A percentile compares a stretch with the other conserved stretches of the same genome.
phyloP scores from a whole-genome alignment of 2,329 filamentous ascomycete species.

The Venturia effusa region DNA sequence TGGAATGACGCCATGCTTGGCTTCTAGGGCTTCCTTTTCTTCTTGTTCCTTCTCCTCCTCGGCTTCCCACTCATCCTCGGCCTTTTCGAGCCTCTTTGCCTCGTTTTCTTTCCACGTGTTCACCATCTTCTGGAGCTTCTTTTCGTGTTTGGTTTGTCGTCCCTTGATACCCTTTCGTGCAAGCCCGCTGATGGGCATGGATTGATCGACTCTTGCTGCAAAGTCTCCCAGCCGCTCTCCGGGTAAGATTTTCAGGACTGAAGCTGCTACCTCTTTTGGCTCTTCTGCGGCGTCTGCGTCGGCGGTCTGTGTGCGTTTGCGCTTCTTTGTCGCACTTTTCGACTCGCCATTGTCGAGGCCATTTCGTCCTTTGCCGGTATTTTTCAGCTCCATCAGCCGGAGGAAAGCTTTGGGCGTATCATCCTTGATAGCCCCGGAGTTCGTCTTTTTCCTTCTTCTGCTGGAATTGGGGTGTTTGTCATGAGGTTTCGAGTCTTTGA shows the following conservation, averaged over 20 bases:
- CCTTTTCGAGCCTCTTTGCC: slow-evolving; percentile 52
- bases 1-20: slow-evolving; percentile 52
- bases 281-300: slow-evolving; percentile 18
- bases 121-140: slow-evolving; percentile 55
- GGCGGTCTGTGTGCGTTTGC: slow-evolving; percentile 28
- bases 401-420: slow-evolving; percentile 85
- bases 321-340: slow-evolving; percentile 30
- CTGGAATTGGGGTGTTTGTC: slow-evolving; percentile 18
- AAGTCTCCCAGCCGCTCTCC: slow-evolving; percentile 80
- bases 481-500: slow-evolving; percentile 18
- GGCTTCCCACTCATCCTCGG: slow-evolving; percentile 64
- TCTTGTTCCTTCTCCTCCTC: slow-evolving; percentile 51
- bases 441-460: slow-evolving; percentile 25
- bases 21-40: slow-evolving; percentile 51
- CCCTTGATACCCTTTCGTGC: slow-evolving; percentile 51
- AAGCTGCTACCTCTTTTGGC: slow-evolving; percentile 13
- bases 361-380: slow-evolving; percentile 45
- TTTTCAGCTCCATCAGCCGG: slow-evolving; percentile 67
- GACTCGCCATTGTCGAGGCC: slow-evolving; percentile 61
- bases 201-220: slow-evolving; percentile 69
- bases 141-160: slow-evolving; percentile 71
- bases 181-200: slow-evolving; percentile 65
- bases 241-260: slow-evolving; percentile 61
- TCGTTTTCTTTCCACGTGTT: slow-evolving; percentile 47
- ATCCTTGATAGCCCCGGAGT: slow-evolving; percentile 40